Base-by-base conservation (phyloP, 352 stramenopile species). In the Albugo candida region DNA sequence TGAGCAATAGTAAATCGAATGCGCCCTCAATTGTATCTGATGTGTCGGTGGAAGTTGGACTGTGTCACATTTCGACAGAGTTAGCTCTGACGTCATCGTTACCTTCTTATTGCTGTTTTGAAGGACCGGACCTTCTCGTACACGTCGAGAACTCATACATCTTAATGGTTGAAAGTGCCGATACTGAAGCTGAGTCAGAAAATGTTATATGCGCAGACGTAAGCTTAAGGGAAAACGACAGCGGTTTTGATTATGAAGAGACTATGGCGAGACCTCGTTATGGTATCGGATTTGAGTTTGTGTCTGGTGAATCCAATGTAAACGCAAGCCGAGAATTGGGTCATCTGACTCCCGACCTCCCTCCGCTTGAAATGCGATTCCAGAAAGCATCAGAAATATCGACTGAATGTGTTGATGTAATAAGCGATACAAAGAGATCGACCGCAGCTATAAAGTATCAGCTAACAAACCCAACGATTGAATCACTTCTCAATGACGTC, bases 401-500 rank as follows among this genome's bases (percentile, higher is more conserved):
- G 24, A 65, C 56, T n/a, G 61, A 54, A 14, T 58, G 53, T 2
- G 55, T 60, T 24, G 57, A 65, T n/a, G 58, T 19, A 39, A 31
- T 3, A 31, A 31, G 24, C 8, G 24, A 31, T 31, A 49, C 48
- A 37, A 70, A 51, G 55, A 61, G 36, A 52, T 48, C 1, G 61
- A 47, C 68, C n/a, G 27, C 38, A 19, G 12, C 51, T 24, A 31
- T 31, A 50, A 27, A 48, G 40, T 11, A 43, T 46, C 12, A 43
- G 14, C 51, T 84, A 3, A 71, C 86, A 51, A 56, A 82, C 2
- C 72, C 70, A 2, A 87, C 74, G 11, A 63, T 70, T 27, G 77
- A 89, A 3, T 83, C 74, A 24, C 72, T 89, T 44, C 65, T 89
- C 16, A 70, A 67, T 17, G 74, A 73, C 1, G 82, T 78, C 51